These are phyloP conservation scores for Aegilops longissima DNA, from an alignment of 176 grass and related monocot species.

Conservation along the genomic window DNA sequence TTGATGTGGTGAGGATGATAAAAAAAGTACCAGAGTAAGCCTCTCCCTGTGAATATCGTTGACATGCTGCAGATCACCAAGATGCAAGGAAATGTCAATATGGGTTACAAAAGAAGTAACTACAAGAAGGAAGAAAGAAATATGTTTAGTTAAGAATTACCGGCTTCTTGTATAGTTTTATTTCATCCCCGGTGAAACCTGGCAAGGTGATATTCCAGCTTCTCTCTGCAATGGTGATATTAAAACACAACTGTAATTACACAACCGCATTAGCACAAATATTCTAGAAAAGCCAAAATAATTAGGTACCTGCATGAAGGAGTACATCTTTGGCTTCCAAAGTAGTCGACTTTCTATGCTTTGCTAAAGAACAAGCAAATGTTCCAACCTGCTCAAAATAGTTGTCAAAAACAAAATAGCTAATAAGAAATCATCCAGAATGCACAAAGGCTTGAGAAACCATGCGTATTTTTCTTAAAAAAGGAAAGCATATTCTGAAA, in stretches of 20 bases:
- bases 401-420: constrained; percentile 4
- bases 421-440: background rate
- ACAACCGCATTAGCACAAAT: background rate
- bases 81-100: constrained; percentile 20
- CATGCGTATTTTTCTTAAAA: background rate
- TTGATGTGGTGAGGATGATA: background rate
- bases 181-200: constrained; percentile 93
- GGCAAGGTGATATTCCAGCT: constrained; percentile 91
- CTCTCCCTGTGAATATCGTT: constrained; percentile 99
- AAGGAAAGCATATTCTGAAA: background rate
- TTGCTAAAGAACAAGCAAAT: constrained; percentile 96
- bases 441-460: background rate
- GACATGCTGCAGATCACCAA: constrained; percentile 58
- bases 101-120: background rate
- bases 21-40: constrained; percentile 62
- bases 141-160: constrained; percentile 42
- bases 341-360: constrained; percentile 86
- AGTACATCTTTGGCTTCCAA: constrained; percentile 96
- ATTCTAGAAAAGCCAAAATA: constrained; percentile 27
- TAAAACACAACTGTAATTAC: background rate
- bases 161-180: constrained; percentile 94
- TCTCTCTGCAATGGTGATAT: constrained; percentile 58
- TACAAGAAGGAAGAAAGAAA: constrained; percentile 3
- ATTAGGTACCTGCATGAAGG: constrained; percentile 79
- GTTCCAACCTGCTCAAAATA: constrained; percentile 67